Evolutionary conservation across 2,329 filamentous ascomycete genomes (phyloP).

Genomic region (Cytospora leucostoma): DNA sequence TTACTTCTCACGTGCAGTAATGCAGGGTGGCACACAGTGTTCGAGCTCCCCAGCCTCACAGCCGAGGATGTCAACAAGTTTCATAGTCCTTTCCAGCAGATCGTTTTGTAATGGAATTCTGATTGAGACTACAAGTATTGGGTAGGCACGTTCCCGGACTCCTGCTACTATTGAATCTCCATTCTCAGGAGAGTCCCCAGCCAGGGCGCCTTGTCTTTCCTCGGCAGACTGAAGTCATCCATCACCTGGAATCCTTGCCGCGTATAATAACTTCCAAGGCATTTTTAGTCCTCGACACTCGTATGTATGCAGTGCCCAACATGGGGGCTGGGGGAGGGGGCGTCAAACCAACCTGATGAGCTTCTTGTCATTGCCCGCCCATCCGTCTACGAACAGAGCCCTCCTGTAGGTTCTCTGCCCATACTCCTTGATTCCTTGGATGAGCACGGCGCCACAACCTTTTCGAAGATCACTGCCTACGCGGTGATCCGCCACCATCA

Average conservation of each 20-base stretch:
- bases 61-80: too few relatives aligned
- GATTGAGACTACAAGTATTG: too few relatives aligned
- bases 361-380: constrained; percentile 11
- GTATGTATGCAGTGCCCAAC: neutral
- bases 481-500: constrained; percentile 8
- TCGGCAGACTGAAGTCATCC: constrained; percentile 3
- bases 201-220: constrained; percentile 10
- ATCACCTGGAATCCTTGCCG: constrained; percentile 7
- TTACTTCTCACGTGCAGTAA: too few relatives aligned
- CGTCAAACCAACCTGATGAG: neutral
- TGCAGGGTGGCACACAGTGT: too few relatives aligned
- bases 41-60: too few relatives aligned
- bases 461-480: neutral
- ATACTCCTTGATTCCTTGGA: constrained; percentile 2
- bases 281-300: neutral
- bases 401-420: neutral
- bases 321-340: too few relatives aligned
- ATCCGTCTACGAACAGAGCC: constrained; percentile 6
- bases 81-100: too few relatives aligned
- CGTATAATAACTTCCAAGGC: neutral
- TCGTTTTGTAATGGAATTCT: too few relatives aligned
- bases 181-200: constrained; percentile 5
- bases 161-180: neutral
- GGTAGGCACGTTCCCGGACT: too few relatives aligned
- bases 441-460: neutral